Percentiles rank a stretch among this genome's conserved stretches.
phyloP scores from a whole-genome alignment of 495 filamentous ascomycete species.

The Thermothielavioides terrestris region DNA sequence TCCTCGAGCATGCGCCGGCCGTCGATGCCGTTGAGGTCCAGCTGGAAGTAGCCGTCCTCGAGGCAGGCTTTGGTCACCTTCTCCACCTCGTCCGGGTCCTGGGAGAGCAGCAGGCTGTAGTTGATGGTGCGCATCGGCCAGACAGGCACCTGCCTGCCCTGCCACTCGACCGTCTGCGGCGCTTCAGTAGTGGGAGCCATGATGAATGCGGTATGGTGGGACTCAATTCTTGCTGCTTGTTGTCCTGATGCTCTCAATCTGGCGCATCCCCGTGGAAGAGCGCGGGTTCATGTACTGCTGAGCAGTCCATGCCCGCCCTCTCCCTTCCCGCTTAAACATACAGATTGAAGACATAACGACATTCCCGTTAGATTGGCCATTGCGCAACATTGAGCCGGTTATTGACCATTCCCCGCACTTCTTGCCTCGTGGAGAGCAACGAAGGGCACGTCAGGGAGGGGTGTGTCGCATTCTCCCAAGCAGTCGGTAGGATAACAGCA shows the following conservation, averaged over 20 bases:
- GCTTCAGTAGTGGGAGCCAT: conserved; percentile 37
- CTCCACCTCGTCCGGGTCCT: conserved; percentile 41
- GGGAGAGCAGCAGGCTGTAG: conserved; percentile 39
- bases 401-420: conserved; percentile 6
- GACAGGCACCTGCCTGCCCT: conserved; percentile 44
- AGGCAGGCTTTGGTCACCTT: conserved; percentile 42
- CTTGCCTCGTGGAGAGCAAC: neutral
- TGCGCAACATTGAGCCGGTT: conserved; percentile 1
- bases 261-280: too few relatives aligned
- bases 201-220: too few relatives aligned
- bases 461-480: neutral
- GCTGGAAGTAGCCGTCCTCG: conserved; percentile 48
- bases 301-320: too few relatives aligned
- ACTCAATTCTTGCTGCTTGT: too few relatives aligned
- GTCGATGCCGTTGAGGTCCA: conserved; percentile 43
- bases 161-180: conserved; percentile 40
- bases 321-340: too few relatives aligned
- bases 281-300: too few relatives aligned
- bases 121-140: conserved; percentile 42
- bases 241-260: too few relatives aligned
- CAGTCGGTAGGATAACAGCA: neutral
- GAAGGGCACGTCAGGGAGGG: neutral
- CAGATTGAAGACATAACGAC: neutral
- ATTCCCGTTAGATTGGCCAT: neutral
- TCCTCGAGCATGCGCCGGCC: conserved; percentile 39